phyloP scores from a whole-genome alignment of 2,329 filamentous ascomycete species.

The Aureobasidium sp. region DNA sequence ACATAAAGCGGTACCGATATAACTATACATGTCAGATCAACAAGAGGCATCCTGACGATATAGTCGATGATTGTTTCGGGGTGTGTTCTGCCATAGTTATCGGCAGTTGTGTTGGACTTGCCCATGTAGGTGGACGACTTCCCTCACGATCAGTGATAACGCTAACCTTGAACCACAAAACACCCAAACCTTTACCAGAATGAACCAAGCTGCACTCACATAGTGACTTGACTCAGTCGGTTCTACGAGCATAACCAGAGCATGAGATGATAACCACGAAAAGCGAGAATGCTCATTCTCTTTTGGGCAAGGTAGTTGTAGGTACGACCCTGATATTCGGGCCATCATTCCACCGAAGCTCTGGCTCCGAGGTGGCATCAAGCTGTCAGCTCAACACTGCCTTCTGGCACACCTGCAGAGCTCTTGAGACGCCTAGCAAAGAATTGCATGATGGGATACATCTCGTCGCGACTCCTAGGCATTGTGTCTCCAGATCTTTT shows the following conservation, averaged over 20 bases:
- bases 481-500: conserved; percentile 65
- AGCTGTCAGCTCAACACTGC: conserved; percentile 40
- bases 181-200: background rate
- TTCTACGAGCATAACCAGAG: background rate
- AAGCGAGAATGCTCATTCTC: background rate
- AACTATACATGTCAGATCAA: background rate
- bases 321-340: background rate
- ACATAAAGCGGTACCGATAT: background rate
- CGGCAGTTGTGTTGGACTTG: no score
- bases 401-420: conserved; percentile 44
- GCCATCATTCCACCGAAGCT: background rate
- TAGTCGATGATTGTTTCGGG: background rate
- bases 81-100: background rate
- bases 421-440: conserved; percentile 58
- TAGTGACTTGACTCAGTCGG: no score
- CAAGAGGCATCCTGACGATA: background rate
- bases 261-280: background rate
- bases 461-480: conserved; percentile 77
- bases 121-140: no score
- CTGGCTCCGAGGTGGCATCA: background rate
- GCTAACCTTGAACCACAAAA: background rate
- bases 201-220: background rate
- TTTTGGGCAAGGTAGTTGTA: background rate
- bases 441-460: conserved; percentile 83
- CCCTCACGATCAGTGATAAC: background rate